Evolutionary conservation across 2,329 filamentous ascomycete species (phyloP).

Genomic region (Aspergillus transmontanensis): DNA sequence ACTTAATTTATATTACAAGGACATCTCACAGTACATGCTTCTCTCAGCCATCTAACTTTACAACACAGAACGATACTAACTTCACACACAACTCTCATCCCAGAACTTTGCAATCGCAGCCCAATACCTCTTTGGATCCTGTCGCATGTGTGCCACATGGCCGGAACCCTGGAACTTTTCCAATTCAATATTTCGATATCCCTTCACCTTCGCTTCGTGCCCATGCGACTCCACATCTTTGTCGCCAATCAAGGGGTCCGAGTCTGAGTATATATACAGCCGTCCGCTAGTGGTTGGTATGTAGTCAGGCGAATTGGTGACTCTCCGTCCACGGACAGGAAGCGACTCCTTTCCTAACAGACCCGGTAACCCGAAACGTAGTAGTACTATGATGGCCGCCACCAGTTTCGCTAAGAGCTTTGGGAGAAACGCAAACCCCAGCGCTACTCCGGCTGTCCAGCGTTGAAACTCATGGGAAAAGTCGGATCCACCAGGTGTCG

Average conservation of each 20-base stretch:
- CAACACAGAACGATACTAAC: not conserved
- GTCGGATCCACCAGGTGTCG: not conserved
- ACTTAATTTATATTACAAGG: not conserved
- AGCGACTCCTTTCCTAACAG: not conserved
- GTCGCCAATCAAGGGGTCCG: constrained; percentile 5
- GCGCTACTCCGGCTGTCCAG: constrained; percentile 2
- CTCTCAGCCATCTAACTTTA: not conserved
- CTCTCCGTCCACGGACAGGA: not conserved
- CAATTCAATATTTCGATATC: not conserved
- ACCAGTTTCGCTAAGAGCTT: not conserved
- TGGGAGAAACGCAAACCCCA: constrained; percentile 7
- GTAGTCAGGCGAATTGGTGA: not conserved
- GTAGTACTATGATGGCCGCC: not conserved
- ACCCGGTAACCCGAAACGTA: not conserved
- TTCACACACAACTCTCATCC: not conserved
- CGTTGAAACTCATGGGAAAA: constrained; percentile 1
- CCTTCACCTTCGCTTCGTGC: not conserved
- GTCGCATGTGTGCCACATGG: constrained; percentile 10
- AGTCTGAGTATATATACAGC: constrained; percentile 7
- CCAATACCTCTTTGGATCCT: constrained; percentile 8
- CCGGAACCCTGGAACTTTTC: constrained; percentile 8
- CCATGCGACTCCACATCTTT: constrained; percentile 5
- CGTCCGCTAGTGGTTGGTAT: constrained; percentile 1
- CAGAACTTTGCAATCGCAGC: constrained; percentile 2
- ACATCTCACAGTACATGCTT: no score